These are phyloP conservation scores for Vicia sativa DNA, from an alignment of 306 rosid genomes.

Conservation along the genomic window DNA sequence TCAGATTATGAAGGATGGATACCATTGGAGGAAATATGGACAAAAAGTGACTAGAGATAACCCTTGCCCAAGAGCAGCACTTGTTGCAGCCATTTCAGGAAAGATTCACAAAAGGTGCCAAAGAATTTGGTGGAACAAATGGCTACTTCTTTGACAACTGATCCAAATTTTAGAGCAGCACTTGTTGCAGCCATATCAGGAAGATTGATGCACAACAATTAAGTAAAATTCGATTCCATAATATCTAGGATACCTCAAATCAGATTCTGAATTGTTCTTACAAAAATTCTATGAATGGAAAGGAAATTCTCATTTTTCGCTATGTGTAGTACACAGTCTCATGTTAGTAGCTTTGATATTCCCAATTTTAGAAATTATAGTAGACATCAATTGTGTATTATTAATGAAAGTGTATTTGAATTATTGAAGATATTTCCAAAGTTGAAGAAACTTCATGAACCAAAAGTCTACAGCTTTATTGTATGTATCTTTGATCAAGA, in stretches of 20 bases:
- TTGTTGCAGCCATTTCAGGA: conserved; percentile 82
- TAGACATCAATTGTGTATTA: conserved; percentile 1
- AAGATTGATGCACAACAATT: conserved; percentile 54
- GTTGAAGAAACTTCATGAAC: too few relatives aligned
- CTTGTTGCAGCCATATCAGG: conserved; percentile 94
- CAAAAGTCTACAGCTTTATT: too few relatives aligned
- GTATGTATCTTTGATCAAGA: too few relatives aligned
- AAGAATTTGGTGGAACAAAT: conserved; percentile 84
- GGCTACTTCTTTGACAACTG: conserved; percentile 93
- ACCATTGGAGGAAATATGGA: conserved; percentile 98
- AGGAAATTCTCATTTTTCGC: neutral
- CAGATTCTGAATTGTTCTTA: conserved; percentile 17
- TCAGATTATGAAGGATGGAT: conserved; percentile 95
- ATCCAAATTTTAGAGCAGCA: conserved; percentile 92
- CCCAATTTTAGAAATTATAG: conserved; percentile 10
- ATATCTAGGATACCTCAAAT: conserved; percentile 22
- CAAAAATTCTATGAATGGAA: conserved; percentile 11
- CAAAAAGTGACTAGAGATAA: conserved; percentile 98
- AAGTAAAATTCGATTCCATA: conserved; percentile 17
- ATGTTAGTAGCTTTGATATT: conserved; percentile 10
- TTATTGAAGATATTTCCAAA: too few relatives aligned
- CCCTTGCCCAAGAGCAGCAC: conserved; percentile 98
- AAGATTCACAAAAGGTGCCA: conserved; percentile 57
- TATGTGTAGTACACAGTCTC: too few relatives aligned
- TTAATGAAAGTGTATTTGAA: neutral